Evolutionary conservation across 768 basidiomycete species (phyloP), one percentile per base, ranked within the genome.

Genomic region (Tulasnella sp.): DNA sequence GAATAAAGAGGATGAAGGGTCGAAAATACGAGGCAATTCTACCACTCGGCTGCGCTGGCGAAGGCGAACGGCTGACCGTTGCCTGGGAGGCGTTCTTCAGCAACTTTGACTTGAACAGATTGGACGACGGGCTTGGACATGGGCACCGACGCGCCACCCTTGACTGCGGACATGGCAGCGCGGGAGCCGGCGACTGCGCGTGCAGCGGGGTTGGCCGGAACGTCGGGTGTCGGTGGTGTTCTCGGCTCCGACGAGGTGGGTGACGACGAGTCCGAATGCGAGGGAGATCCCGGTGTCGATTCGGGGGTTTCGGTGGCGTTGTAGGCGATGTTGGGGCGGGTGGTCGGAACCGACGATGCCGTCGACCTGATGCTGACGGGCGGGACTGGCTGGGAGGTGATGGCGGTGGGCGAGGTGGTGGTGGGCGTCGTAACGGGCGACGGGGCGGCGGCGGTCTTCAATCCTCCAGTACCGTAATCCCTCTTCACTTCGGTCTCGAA

Each of bases 21-120:
- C 11, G 40, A 26, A 52, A 35, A 39, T 91, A 59, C 86, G 59
- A 91, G 84, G 14, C 29, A 35, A 14, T 63, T 39, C 82, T 83
- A 90, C 89, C 89, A 90, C 22, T 83, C 81, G 1, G 88, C 82
- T 0, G 87, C 86, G 1, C 84, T 80, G 12, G 89, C 89, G 74
- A 86, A 84, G 0, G 89, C 87, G 59, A 88, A 90, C 83, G 66
- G 40, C 36, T 64, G 72, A 12, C 40, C 39, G 34, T 47, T 59
- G 22, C 62, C 72, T n/a, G 62, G 69, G 29, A 72, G 35, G 6
- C 65, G 32, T 40, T 67, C 65, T 32, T 68, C 62, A 40, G 34
- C 35, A 26, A 71, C 65, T 39, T 32, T 59, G 40, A 75, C 65
- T 26, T 75, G 36, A 1, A 67, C 59, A 5, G 63, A 42, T 6